Evolutionary conservation across 345 rosid species (phyloP), one percentile per base, ranked within the genome.

Genomic region (Euphorbia peplus): DNA sequence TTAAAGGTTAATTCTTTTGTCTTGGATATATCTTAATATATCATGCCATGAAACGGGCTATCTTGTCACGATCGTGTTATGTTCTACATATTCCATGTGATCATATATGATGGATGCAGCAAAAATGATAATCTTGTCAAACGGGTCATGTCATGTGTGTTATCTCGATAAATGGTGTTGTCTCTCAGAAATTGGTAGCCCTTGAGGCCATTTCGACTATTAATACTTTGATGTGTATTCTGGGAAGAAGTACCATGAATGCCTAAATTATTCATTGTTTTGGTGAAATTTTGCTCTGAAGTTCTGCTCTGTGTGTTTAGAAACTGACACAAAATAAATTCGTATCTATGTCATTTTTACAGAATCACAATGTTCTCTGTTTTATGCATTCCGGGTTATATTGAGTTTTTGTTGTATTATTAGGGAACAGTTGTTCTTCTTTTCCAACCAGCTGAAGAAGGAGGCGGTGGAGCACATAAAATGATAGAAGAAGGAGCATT

Each of bases 391-490:
- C 52, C 15, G 39, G 26, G 44, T 39, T 13, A 14, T 6, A 24
- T 26, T 15, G 4, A 46, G 28, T 57, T 41, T 37, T 69, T 47
- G 30, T 58, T 47, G 26, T 54, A 58, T 52, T 50, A 71, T 55
- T 72, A 91, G 98, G 98, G 98, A 32, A 93, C 97, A 14, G 84
- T 91, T 65, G 78, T 84, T 71, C 87, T 89, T 25, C 80, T 93
- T 41, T 93, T 93, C 66, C 98, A 93, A 80, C 98, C 98, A 54
- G 97, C 96, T n/a, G 97, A 93, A 81, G 98, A 93, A 88, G 97
- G 96, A 67, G 88, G 92, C 13, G 96, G 88, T 21, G 97, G 96
- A 22, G 97, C 97, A 14, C 83, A 87, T 78, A 69, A 71, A 59
- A 83, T 93, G 77, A 66, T 88, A 39, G 95, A 93, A 41, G 88